phyloP scores from a whole-genome alignment of 306 rosid genomes.

The Gillenia trifoliata region DNA sequence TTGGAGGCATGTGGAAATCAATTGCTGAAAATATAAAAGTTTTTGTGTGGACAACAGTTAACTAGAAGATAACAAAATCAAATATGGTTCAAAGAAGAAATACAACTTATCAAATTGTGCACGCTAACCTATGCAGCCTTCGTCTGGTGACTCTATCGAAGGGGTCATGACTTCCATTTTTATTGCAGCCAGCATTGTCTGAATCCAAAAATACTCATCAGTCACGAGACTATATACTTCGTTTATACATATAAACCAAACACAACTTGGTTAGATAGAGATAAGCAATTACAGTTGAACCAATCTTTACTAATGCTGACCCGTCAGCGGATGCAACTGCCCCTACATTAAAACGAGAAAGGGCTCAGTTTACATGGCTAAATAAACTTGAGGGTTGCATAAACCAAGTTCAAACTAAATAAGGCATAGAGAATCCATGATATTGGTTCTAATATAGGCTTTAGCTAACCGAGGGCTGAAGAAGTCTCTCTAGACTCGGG shows the following conservation, averaged over 20 bases:
- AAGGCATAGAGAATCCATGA: no score
- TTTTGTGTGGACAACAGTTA: constrained; percentile 5
- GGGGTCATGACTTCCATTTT: constrained; percentile 95
- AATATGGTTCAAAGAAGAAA: background rate
- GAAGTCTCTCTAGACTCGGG: no score
- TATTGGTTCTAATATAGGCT: no score
- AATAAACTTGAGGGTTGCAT: background rate
- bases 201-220: constrained; percentile 6
- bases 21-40: constrained; percentile 49
- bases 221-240: background rate
- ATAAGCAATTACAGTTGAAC: constrained; percentile 64
- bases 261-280: constrained; percentile 1
- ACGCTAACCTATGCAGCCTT: constrained; percentile 75
- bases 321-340: constrained; percentile 88
- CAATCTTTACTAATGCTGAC: constrained; percentile 82
- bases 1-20: constrained; percentile 93
- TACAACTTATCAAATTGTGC: no score
- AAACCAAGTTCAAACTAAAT: no score
- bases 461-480: no score
- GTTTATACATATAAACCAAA: constrained; percentile 9
- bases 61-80: background rate
- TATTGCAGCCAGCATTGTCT: constrained; percentile 92
- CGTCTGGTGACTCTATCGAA: constrained; percentile 62
- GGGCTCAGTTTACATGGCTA: constrained; percentile 4
- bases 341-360: constrained; percentile 31